Percentiles rank a stretch among this genome's conserved stretches.
These are phyloP conservation scores for Hysterangium stoloniferum DNA, from an alignment of 768 basidiomycete species.

Conservation along the genomic window DNA sequence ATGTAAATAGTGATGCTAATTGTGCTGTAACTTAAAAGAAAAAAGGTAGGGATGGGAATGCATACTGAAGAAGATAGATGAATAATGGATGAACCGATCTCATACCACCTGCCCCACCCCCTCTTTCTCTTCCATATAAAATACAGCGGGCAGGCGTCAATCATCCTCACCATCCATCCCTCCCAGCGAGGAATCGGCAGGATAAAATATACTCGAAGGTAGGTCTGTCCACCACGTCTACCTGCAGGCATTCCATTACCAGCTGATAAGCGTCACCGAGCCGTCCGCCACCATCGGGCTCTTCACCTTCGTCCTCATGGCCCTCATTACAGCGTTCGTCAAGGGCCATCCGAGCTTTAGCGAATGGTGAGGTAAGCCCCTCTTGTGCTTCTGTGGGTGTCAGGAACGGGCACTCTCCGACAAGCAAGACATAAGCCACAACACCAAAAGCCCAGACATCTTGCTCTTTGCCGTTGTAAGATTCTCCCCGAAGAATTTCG, in stretches of 20 bases:
- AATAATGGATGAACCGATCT: too few relatives aligned
- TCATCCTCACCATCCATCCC: conserved; percentile 56
- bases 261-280: conserved; percentile 81
- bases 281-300: conserved; percentile 74
- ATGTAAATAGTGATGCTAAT: too few relatives aligned
- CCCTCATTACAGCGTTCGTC: conserved; percentile 76
- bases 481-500: conserved; percentile 90
- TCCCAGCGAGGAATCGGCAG: conserved; percentile 73
- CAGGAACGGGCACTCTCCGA: conserved; percentile 88
- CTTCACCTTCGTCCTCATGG: conserved; percentile 66
- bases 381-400: conserved; percentile 87
- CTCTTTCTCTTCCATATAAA: neutral
- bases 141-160: neutral
- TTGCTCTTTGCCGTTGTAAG: conserved; percentile 93
- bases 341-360: conserved; percentile 65
- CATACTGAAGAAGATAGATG: too few relatives aligned
- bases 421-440: conserved; percentile 89
- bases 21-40: too few relatives aligned
- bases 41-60: too few relatives aligned
- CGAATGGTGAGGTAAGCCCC: conserved; percentile 68
- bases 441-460: conserved; percentile 99
- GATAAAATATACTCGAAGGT: conserved; percentile 77
- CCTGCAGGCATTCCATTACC: conserved; percentile 75
- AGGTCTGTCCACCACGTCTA: conserved; percentile 72
- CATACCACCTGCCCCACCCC: neutral